These are phyloP conservation scores for Colletotrichum sojae DNA, from an alignment of 2,329 filamentous ascomycete species.

Conservation along the genomic window DNA sequence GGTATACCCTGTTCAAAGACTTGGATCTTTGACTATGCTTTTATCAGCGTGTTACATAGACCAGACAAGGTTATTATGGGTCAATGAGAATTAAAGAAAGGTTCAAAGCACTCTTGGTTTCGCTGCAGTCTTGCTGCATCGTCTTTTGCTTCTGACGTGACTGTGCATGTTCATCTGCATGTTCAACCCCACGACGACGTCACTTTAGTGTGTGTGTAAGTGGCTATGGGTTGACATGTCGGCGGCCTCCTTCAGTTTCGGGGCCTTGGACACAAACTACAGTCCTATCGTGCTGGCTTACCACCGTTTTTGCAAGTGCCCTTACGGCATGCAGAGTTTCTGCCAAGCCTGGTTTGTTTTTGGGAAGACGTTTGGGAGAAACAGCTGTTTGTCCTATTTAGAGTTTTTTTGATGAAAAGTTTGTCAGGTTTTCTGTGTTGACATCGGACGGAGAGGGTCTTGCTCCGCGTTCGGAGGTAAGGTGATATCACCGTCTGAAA, in stretches of 20 bases:
- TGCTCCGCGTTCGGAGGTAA: not conserved
- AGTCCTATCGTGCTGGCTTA: constrained; percentile 6
- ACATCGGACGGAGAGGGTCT: constrained; percentile 6
- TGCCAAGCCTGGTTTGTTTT: constrained; percentile 13
- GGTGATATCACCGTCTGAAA: constrained; percentile 11
- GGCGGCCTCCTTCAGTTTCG: too few relatives aligned
- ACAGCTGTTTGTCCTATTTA: constrained; percentile 17
- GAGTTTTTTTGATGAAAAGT: constrained; percentile 2
- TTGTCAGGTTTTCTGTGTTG: not conserved
- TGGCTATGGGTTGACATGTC: too few relatives aligned
- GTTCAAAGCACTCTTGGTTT: constrained; percentile 1
- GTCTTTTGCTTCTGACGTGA: not conserved
- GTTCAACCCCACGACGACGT: too few relatives aligned
- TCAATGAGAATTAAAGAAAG: constrained; percentile 34
- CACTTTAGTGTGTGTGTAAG: too few relatives aligned
- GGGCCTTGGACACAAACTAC: not conserved
- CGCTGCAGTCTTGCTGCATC: not conserved
- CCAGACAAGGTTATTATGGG: constrained; percentile 40
- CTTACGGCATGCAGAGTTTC: constrained; percentile 21
- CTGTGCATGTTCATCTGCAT: too few relatives aligned
- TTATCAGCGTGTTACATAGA: constrained; percentile 41
- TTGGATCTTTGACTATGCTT: constrained; percentile 37
- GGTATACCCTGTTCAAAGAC: constrained; percentile 39
- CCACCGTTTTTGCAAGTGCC: constrained; percentile 12
- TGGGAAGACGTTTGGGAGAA: constrained; percentile 6